These are phyloP conservation scores for Closterium sp. DNA, from an alignment of 139 green algal species.

Conservation along the genomic window DNA sequence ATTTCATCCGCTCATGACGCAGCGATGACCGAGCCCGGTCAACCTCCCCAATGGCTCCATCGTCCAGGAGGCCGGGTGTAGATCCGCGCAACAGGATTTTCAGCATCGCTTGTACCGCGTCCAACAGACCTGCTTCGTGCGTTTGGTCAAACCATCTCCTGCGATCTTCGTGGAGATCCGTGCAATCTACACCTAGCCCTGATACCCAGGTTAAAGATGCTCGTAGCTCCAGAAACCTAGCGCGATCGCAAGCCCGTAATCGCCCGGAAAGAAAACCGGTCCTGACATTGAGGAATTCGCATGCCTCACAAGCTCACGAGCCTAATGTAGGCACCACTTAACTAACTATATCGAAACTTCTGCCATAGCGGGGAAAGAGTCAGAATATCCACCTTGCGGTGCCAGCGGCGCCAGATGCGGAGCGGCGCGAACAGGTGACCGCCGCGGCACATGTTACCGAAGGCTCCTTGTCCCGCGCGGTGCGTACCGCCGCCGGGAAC, in stretches of 20 bases:
- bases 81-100: too few relatives aligned
- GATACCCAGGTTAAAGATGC: too few relatives aligned
- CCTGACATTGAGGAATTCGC: not conserved
- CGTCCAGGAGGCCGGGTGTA: too few relatives aligned
- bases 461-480: conserved; percentile 95
- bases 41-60: too few relatives aligned
- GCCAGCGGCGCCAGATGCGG: conserved; percentile 95
- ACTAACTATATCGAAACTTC: not conserved
- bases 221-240: not conserved
- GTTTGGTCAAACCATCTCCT: too few relatives aligned
- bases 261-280: not conserved
- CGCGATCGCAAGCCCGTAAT: not conserved
- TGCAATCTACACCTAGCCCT: too few relatives aligned
- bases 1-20: too few relatives aligned
- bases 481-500: conserved; percentile 95
- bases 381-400: conserved; percentile 86
- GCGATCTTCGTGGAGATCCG: too few relatives aligned
- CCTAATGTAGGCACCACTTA: not conserved
- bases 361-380: not conserved
- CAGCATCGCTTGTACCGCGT: too few relatives aligned
- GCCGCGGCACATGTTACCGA: conserved; percentile 99
- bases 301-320: not conserved
- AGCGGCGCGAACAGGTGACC: conserved; percentile 98
- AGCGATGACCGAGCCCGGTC: too few relatives aligned
- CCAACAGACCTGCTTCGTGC: too few relatives aligned